Evolutionary conservation across 140 eudicot species (phyloP).

Genomic region (Oenanthe javanica): DNA sequence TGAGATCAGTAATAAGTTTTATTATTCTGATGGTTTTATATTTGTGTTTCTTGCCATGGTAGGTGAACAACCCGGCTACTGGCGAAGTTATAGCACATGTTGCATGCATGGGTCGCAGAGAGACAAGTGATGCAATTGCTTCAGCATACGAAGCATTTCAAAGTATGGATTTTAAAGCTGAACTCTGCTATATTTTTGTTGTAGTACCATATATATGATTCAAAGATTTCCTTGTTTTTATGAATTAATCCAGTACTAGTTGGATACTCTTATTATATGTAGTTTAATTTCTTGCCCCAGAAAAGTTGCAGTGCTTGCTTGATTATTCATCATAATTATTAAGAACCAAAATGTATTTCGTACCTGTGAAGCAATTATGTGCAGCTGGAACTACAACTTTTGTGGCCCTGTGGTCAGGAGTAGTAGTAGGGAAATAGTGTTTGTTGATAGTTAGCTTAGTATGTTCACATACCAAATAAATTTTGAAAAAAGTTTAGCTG

Average conservation of each 20-base stretch:
- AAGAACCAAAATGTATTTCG: background rate
- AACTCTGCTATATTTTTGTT: background rate
- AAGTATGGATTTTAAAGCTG: slow-evolving; percentile 28
- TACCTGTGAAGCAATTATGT: background rate
- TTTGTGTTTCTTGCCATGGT: slow-evolving; percentile 28
- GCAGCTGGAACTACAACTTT: background rate
- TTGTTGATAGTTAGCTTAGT: background rate
- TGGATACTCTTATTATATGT: background rate
- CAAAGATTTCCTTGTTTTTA: background rate
- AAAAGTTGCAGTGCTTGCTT: background rate
- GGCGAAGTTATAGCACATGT: slow-evolving; percentile 75
- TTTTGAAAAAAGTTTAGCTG: background rate
- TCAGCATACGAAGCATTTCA: slow-evolving; percentile 67
- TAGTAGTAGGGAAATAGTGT: background rate
- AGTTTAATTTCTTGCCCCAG: background rate
- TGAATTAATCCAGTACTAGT: background rate
- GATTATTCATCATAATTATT: background rate
- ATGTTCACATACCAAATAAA: background rate
- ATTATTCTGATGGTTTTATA: background rate
- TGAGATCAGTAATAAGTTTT: background rate
- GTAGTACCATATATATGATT: background rate
- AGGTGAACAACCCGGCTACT: slow-evolving; percentile 83
- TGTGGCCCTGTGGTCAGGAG: background rate
- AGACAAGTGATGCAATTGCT: slow-evolving; percentile 79
- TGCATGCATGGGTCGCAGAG: slow-evolving; percentile 78